phyloP scores from a whole-genome alignment of 2,329 filamentous ascomycete species.

The Grosmannia clavigera region DNA sequence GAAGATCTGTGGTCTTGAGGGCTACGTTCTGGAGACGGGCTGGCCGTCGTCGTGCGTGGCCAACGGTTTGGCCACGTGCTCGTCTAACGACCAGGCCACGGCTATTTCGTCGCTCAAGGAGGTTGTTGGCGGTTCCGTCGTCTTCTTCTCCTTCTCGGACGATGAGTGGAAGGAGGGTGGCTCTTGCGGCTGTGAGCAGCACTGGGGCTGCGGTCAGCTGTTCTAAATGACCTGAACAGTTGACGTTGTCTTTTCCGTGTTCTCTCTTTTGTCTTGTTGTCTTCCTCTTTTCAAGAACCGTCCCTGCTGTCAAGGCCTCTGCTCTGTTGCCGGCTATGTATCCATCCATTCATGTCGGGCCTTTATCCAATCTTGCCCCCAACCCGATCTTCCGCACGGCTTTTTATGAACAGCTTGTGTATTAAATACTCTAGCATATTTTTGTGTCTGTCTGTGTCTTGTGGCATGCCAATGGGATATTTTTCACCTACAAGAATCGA shows the following conservation, averaged over 20 bases:
- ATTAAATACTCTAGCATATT: not conserved
- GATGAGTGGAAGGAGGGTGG: slow-evolving; percentile 73
- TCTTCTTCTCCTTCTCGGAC: slow-evolving; percentile 72
- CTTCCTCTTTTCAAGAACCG: not conserved
- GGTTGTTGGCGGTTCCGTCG: slow-evolving; percentile 52
- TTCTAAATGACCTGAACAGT: slow-evolving; percentile 15
- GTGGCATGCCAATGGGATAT: not conserved
- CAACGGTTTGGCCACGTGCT: slow-evolving; percentile 64
- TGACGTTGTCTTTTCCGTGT: not conserved
- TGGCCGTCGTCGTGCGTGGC: slow-evolving; percentile 63
- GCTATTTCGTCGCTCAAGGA: slow-evolving; percentile 63
- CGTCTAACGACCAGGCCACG: slow-evolving; percentile 49
- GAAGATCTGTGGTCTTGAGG: slow-evolving; percentile 58
- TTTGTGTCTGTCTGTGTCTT: not conserved
- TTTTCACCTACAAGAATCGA: not conserved
- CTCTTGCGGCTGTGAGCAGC: slow-evolving; percentile 61
- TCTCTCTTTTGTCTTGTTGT: not conserved
- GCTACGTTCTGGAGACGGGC: slow-evolving; percentile 79
- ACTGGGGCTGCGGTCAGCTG: slow-evolving; percentile 56
- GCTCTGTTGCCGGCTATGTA: not conserved
- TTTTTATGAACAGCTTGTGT: not conserved
- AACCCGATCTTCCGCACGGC: not conserved
- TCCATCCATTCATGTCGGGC: not conserved
- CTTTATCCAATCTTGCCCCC: not conserved
- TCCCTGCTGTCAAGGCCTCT: not conserved